Evolutionary conservation across 805 yeast genomes (phyloP).

Genomic region (Zygoascus ofunaensis): DNA sequence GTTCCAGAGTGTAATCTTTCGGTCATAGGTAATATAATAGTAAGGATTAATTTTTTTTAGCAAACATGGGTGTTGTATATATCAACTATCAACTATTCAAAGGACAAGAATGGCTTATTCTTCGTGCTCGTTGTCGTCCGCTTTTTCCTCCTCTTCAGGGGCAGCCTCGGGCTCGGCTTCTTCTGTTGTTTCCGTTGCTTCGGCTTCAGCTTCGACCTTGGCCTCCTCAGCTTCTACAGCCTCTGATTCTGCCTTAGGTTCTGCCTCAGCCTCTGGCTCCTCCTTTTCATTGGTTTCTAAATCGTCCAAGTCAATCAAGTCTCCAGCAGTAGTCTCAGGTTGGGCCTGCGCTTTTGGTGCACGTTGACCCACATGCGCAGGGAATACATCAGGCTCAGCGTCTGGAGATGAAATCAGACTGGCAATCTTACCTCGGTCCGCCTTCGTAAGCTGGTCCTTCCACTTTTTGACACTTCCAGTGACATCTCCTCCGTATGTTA

Average conservation of each 20-base stretch:
- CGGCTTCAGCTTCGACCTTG: constrained; percentile 17
- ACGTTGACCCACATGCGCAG: constrained; percentile 23
- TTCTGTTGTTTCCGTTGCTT: constrained; percentile 17
- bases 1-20: too few relatives aligned
- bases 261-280: constrained; percentile 23
- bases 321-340: constrained; percentile 18
- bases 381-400: constrained; percentile 29
- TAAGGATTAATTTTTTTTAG: too few relatives aligned
- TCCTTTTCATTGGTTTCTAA: constrained; percentile 19
- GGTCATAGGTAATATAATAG: too few relatives aligned
- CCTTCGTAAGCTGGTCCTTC: constrained; percentile 47
- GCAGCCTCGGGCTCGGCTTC: constrained; percentile 11
- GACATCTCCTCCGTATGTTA: constrained; percentile 53
- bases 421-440: constrained; percentile 51
- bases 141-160: neutral
- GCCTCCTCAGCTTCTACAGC: constrained; percentile 12
- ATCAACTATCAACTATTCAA: too few relatives aligned
- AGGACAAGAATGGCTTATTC: too few relatives aligned
- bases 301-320: constrained; percentile 33
- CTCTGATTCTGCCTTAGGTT: constrained; percentile 17
- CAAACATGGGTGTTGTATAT: too few relatives aligned
- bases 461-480: constrained; percentile 49
- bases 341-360: constrained; percentile 12
- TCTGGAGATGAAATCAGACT: constrained; percentile 47
- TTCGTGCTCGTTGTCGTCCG: neutral